Evolutionary conservation across 148 eudicot genomes (phyloP), one percentile per base, ranked within the genome.

Genomic region (Vaccinium darrowii): DNA sequence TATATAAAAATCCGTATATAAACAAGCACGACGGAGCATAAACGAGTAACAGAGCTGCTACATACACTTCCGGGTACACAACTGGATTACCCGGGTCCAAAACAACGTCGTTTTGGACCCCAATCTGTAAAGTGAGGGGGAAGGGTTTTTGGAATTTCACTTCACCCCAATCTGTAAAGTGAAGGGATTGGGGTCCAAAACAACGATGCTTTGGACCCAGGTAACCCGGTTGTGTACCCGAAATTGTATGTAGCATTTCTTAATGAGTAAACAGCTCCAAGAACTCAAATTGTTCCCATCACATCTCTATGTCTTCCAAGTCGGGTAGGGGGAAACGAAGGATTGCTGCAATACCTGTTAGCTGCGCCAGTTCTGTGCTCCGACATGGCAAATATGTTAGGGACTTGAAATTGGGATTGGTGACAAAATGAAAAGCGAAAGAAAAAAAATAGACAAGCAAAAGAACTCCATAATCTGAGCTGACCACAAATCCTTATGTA

Each of bases 321-420:
- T 97, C 99, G 0, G 99, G 99, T 72, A 97, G 89, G 49, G 99
- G 99, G 56, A 97, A 97, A n/a, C 98, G 99, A 81, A 97, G 94
- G 81, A 95, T 94, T 56, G 99, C 99, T 21, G 99, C 98, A 82
- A 97, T 91, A 23, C 99, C 99, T 4, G 98, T 97, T 86, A 97
- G 85, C 88, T 97, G 98, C 7, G 95, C 91, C 80, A 97, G 90
- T 89, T 97, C 99, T 96, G 97, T 88, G 79, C 77, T 27, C 33
- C 71, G 53, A 82, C 5, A 19, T 49, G 33, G 77, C 10, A 75
- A 76, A 23, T 12, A 52, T 43, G 57, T 84, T 43, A 85, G 82
- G 52, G 47, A 23, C 56, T 23, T 58, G 53, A 77, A 69, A 3
- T 8, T 54, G 21, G 8, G 19, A 53, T 23, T 73, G 78, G 39